phyloP scores from a whole-genome alignment of 257 asterid species.

The Vinca minor region DNA sequence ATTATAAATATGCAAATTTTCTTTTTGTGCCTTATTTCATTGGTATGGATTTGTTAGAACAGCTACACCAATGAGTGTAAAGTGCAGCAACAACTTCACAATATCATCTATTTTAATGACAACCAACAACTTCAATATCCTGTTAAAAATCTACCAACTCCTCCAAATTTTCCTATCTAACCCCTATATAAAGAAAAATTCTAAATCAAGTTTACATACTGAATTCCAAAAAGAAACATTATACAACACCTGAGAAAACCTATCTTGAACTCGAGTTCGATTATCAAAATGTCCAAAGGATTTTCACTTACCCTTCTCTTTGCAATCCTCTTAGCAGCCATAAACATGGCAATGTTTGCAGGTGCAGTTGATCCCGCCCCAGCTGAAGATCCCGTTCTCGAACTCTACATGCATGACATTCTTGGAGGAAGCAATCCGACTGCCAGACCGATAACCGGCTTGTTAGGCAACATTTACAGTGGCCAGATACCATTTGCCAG shows the following conservation, averaged over 20 bases:
- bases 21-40: background rate
- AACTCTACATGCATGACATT: conserved; percentile 83
- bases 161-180: conserved; percentile 3
- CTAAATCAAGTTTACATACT: conserved; percentile 5
- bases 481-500: conserved; percentile 89
- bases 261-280: background rate
- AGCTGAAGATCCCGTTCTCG: conserved; percentile 33
- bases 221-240: conserved; percentile 2
- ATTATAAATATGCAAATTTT: too few species aligned
- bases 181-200: conserved; percentile 6
- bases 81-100: conserved; percentile 11
- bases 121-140: conserved; percentile 15
- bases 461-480: conserved; percentile 74
- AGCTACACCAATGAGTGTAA: background rate
- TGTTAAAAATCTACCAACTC: conserved; percentile 1
- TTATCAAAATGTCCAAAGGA: conserved; percentile 33
- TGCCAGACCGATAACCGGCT: conserved; percentile 74
- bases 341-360: conserved; percentile 14
- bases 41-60: conserved; percentile 4
- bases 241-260: background rate
- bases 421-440: conserved; percentile 88
- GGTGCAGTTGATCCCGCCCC: conserved; percentile 27
- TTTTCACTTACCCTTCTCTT: conserved; percentile 18
- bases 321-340: conserved; percentile 27
- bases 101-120: background rate